Base-by-base conservation (phyloP, 2,329 filamentous ascomycete species). In the Scedosporium dehoogii region DNA sequence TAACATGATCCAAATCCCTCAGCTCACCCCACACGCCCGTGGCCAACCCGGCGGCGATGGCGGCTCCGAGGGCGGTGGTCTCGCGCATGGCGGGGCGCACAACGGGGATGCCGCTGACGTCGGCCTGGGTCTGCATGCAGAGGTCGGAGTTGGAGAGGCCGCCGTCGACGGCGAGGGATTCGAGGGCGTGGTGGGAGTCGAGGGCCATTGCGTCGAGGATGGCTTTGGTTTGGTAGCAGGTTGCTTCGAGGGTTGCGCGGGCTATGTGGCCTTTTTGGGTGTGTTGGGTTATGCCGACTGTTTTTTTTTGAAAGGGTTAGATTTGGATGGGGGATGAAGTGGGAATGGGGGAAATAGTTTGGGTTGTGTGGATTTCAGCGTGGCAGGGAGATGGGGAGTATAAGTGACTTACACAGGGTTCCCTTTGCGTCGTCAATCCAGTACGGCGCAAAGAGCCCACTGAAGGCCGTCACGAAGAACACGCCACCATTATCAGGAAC, bases 381-480 rank as follows among this genome's bases (percentile, higher is more conserved):
- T 6, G 29, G 33, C 33, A 5, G 5, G 41, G 23, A 16, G 38
- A n/a, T 44, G 25, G n/a, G 7, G 48, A 3, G 42, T 12, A 21
- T 25, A 14, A 58, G 6, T 33, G n/a, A 78, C 82, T 76, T 77
- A 86, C 83, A 92, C 62, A 94, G 85, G 4, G 92, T 96, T 64
- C 92, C 92, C 73, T 92, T 89, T 21, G 91, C 91, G 75, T 96
- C 90, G 71, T 96, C 91, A 65, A 96, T 93, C 92, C 92, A 96
- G 74, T 96, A 96, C 0, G 92, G 92, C 1, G 92, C 92, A 72
- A 96, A 96, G 2, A 96, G 81, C 61, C 92, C 92, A 73, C 88
- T 92, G 72, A 96, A 96, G 1, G 92, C 92, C 2, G 92, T 96
- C 64, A 96, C 92, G 69, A 96, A 87, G 18, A 92, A 85, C 62